Conservation (phyloP, 306 rosid species). For the Vigna nakashimae region DNA sequence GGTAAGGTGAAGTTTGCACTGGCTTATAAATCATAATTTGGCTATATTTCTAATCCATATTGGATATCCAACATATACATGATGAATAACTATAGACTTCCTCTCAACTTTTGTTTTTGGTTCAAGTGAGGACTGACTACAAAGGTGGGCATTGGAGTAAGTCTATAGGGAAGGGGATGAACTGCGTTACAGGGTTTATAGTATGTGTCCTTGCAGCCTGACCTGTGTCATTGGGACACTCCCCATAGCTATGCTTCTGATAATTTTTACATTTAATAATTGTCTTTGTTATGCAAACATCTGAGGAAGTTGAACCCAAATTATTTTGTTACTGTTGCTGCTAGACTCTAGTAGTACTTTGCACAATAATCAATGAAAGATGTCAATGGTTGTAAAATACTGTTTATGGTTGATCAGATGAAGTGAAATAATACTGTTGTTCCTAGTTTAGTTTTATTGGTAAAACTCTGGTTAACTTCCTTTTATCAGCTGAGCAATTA, state of each 20-base stretch:
- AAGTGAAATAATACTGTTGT: neutral
- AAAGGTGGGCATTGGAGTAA: slow-evolving; percentile 11
- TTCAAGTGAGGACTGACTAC: neutral
- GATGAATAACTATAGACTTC: slow-evolving; percentile 7
- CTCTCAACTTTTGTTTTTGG: neutral
- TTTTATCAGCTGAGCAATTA: slow-evolving; percentile 25
- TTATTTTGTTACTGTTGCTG: slow-evolving; percentile 5
- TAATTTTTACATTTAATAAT: neutral
- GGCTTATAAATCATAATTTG: too few relatives aligned
- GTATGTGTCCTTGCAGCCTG: neutral
- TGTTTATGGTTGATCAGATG: neutral
- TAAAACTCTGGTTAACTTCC: neutral
- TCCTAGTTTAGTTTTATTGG: slow-evolving; percentile 4
- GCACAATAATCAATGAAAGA: neutral
- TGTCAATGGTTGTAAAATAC: neutral
- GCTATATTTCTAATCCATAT: too few relatives aligned
- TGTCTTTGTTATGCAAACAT: neutral
- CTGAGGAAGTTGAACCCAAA: slow-evolving; percentile 21
- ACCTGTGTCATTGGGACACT: neutral
- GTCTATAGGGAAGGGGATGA: neutral
- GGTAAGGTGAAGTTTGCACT: too few relatives aligned
- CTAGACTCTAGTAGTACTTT: neutral
- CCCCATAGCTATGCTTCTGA: neutral
- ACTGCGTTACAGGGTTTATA: neutral
- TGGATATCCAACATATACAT: neutral